Percentiles rank a stretch among this genome's conserved stretches.
These are phyloP conservation scores for Coemansia sp. DNA, from an alignment of 371 early-diverging fungal genomes.

Conservation along the genomic window DNA sequence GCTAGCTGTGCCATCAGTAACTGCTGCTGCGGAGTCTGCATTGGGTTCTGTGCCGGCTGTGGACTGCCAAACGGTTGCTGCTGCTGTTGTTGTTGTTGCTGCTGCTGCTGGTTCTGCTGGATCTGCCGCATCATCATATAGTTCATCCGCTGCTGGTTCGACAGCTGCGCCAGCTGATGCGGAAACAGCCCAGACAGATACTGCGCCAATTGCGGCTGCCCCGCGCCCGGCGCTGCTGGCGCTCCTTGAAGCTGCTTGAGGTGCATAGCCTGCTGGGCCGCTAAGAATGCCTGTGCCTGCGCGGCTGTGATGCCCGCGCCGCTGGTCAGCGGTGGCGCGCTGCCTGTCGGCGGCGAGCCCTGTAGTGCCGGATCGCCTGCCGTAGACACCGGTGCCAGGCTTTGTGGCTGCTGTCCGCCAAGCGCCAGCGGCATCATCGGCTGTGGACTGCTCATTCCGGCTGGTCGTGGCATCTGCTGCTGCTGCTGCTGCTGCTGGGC, in stretches of 20 bases:
- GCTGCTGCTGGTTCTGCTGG: conserved; percentile 35
- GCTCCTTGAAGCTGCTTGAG: conserved; percentile 21
- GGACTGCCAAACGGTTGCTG: conserved; percentile 7
- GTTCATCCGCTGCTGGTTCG: conserved; percentile 42
- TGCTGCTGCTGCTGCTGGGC: conserved; percentile 25
- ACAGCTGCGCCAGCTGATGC: conserved; percentile 44
- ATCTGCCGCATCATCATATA: conserved; percentile 42
- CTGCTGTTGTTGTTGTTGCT: conserved; percentile 30
- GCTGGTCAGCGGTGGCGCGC: neutral
- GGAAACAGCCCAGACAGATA: conserved; percentile 41
- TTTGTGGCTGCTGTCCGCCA: conserved; percentile 17
- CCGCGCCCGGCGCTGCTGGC: conserved; percentile 3
- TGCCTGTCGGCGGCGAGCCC: neutral
- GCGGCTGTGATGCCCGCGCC: conserved; percentile 15
- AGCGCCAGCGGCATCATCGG: conserved; percentile 13
- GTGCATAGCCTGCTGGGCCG: conserved; percentile 37
- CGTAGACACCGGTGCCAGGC: conserved; percentile 8
- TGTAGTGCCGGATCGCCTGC: neutral
- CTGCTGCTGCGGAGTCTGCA: conserved; percentile 20
- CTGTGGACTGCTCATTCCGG: conserved; percentile 6
- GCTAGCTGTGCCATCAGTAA: conserved; percentile 34
- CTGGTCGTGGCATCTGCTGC: neutral
- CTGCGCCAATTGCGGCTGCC: conserved; percentile 43
- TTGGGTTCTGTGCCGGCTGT: neutral
- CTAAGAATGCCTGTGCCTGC: conserved; percentile 30